Evolutionary conservation across 441 rosid species (phyloP), one percentile per base, ranked within the genome.

Genomic region (Adansonia grandidieri): DNA sequence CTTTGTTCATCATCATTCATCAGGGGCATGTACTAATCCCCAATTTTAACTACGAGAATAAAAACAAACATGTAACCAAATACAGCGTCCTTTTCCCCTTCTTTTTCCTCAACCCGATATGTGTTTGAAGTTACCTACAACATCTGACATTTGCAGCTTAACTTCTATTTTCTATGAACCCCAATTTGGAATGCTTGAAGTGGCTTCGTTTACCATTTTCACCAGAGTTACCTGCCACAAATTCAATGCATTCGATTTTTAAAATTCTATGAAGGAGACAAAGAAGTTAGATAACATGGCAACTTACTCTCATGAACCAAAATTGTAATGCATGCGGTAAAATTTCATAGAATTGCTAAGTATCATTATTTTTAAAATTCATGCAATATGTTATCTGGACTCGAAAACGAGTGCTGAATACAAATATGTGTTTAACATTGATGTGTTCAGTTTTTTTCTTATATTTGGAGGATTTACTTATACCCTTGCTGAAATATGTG

Each of bases 121-220:
- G 57, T 22, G 54, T 37, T 37, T 37, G 42, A 37, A 37, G 42
- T 19, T 14, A n/a, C 50, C n/a, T 71, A 32, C 9, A 1, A 32
- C 42, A 45, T n/a, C 62, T 62, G 28, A 51, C 68, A 53, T 3
- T 19, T 72, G 62, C 73, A 71, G 51, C 67, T 24, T 1, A 54
- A 10, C 13, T 17, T 17, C 19, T 62, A 4, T 7, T 74, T 17
- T 77, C 76, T 82, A 89, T 8, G 85, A 79, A 15, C 84, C 91
- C 97, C 98, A 93, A 48, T 89, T 91, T 60, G 92, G 98, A 79
- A 89, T 91, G 80, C 87, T 93, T 44, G 94, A 84, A 0, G 97
- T 93, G 61, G 98, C 98, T 87, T 93, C 98, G 44, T 93, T 93
- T 62, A 92, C 89, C 98, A 93, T 93, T 84, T 90, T 92, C 81